Evolutionary conservation across 331 rosid genomes (phyloP).

Genomic region (Prunus yedoensis): DNA sequence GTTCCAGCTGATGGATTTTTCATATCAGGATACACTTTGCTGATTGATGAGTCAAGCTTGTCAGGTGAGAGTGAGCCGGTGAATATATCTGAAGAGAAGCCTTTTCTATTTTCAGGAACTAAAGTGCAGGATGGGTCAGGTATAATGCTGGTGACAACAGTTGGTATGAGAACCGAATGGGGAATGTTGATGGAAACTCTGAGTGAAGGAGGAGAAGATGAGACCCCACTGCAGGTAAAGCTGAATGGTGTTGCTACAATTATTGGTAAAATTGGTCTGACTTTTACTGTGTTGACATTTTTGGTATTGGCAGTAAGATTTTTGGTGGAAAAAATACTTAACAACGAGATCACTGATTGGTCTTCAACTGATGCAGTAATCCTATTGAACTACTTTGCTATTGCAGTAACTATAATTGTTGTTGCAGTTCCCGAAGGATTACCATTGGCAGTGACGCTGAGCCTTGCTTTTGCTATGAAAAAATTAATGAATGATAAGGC

Average conservation of each 20-base stretch:
- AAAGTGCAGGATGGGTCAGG: slow-evolving; percentile 96
- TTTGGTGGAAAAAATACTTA: too few relatives aligned
- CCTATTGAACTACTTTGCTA: too few relatives aligned
- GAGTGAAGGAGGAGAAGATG: slow-evolving; percentile 88
- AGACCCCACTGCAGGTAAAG: slow-evolving; percentile 97
- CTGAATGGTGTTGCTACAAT: slow-evolving; percentile 90
- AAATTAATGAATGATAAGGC: too few relatives aligned
- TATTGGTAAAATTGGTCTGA: slow-evolving; percentile 64
- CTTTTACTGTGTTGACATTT: too few relatives aligned
- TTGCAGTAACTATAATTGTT: too few relatives aligned
- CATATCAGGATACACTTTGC: slow-evolving; percentile 66
- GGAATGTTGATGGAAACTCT: slow-evolving; percentile 93
- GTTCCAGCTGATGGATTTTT: slow-evolving; percentile 96
- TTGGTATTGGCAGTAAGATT: too few relatives aligned
- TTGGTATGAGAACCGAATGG: slow-evolving; percentile 99
- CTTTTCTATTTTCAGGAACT: slow-evolving; percentile 92
- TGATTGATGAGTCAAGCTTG: slow-evolving; percentile 87
- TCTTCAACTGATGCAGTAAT: too few relatives aligned
- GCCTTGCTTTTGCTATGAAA: too few relatives aligned
- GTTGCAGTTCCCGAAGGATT: too few relatives aligned
- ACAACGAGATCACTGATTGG: too few relatives aligned
- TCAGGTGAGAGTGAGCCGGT: slow-evolving; percentile 97
- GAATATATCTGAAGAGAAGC: slow-evolving; percentile 45
- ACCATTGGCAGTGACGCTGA: too few relatives aligned
- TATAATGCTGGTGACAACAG: slow-evolving; percentile 84